Conservation (phyloP, 2,329 filamentous ascomycete species). For the Penicillium sp. region DNA sequence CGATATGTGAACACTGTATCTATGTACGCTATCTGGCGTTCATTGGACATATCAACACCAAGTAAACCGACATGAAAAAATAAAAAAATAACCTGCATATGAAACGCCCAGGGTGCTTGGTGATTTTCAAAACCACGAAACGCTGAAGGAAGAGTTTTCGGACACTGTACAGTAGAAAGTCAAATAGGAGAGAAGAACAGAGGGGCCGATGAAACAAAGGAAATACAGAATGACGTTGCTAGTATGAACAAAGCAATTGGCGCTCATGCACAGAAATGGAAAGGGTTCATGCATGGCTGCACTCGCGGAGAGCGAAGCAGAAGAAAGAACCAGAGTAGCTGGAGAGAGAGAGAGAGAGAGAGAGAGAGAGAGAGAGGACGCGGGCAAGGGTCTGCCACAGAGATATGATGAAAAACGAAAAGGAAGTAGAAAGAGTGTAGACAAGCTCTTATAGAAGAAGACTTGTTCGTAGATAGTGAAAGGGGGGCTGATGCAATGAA, state of each 20-base stretch:
- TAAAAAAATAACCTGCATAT: background rate
- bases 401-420: conserved; percentile 4
- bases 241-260: conserved; percentile 23
- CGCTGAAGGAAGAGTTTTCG: conserved; percentile 1
- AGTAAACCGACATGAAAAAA: background rate
- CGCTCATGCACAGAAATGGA: conserved; percentile 29
- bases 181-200: background rate
- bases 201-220: conserved; percentile 11
- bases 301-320: background rate
- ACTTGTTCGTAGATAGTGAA: background rate
- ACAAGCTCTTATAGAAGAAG: background rate
- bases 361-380: conserved; percentile 1
- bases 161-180: conserved; percentile 8
- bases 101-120: conserved; percentile 6
- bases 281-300: background rate
- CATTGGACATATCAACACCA: conserved; percentile 7
- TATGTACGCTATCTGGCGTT: conserved; percentile 13
- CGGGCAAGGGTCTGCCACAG: background rate
- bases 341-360: conserved; percentile 1
- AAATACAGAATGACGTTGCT: conserved; percentile 7
- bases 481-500: background rate
- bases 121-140: background rate
- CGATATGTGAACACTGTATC: conserved; percentile 22
- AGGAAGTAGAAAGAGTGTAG: background rate
- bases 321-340: background rate